Base-by-base conservation (phyloP, 2,329 filamentous ascomycete genomes). In the Epichloe gansuensis region DNA sequence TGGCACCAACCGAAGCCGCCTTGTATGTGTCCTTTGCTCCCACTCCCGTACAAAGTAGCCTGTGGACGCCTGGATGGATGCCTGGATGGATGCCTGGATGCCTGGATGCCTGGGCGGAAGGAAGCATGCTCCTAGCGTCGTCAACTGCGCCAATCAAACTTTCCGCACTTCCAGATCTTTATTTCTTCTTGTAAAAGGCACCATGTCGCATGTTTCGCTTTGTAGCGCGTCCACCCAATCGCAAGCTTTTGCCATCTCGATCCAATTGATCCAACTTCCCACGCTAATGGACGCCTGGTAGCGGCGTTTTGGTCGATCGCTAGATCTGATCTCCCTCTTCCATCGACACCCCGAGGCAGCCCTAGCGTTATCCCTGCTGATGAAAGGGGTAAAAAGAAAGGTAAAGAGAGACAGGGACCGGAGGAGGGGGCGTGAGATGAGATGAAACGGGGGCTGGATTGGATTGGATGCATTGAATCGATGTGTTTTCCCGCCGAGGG, bases 271-370 rank as follows among this genome's bases (percentile, higher is more conserved):
- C 11, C 2, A 44, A 17, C 28, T 9, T 31, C 8, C 8, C 28
- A 9, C 28, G 28, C 28, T 31, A 31, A 23, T 23, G 8, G 8
- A 31, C 8, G 28, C 8, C 9, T 9, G 28, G 8, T 11, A 47
- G 50, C 46, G 47, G 31, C 34, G 17, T 17, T 4, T 15, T 45
- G 34, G n/a, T 47, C 51, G 50, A 57, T 57, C 54, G 52, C 50
- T 50, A 54, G 55, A 57, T 57, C 55, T 50, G 55, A 57, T 57
- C 54, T 51, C 54, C 51, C 23, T 52, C 52, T 47, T 43, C 44
- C 47, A 46, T 49, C 37, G n/a, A 25, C 28, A 21, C 52, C 37
- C 38, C 28, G 46, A 46, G 25, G 38, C 31, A 47, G 41, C 47
- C 44, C 41, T 38, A 31, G 34, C 39, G 7, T 12, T 2, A 52